These are phyloP conservation scores for Casuarina cunninghamiana DNA, from an alignment of 306 rosid genomes.

Conservation along the genomic window DNA sequence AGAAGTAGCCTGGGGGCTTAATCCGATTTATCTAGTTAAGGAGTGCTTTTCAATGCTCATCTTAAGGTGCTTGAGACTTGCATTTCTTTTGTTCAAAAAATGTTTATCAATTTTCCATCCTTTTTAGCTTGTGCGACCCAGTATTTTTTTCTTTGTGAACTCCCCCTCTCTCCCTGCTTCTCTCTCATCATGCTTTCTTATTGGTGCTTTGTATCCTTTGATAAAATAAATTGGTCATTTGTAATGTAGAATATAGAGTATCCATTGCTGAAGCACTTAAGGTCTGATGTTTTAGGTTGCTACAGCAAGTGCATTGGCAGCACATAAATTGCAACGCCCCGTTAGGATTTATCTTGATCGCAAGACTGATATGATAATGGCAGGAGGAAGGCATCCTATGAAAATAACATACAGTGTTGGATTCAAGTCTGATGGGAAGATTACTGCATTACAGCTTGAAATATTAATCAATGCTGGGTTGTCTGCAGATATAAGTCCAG, in stretches of 20 bases:
- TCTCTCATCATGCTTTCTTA: background rate
- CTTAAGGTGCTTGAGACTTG: background rate
- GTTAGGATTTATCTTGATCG: conserved; percentile 80
- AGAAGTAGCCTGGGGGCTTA: background rate
- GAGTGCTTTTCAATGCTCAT: background rate
- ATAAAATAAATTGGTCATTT: background rate
- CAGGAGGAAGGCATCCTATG: conserved; percentile 98
- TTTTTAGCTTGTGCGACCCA: background rate
- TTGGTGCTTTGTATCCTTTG: conserved; percentile 3
- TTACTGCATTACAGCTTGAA: conserved; percentile 71
- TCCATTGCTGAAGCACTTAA: conserved; percentile 19
- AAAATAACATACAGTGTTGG: conserved; percentile 81
- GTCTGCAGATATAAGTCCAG: conserved; percentile 59
- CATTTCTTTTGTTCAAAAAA: background rate
- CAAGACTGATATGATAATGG: conserved; percentile 87
- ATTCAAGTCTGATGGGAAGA: conserved; percentile 79
- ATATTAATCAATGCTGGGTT: conserved; percentile 82
- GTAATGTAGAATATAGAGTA: background rate
- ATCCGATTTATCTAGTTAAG: background rate
- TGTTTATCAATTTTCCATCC: background rate
- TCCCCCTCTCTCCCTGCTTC: background rate
- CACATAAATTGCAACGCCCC: conserved; percentile 69
- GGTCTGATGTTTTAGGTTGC: conserved; percentile 61
- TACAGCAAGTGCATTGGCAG: conserved; percentile 85
- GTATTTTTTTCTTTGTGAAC: background rate